phyloP scores from a whole-genome alignment of 257 asterid species.

The Sherardia arvensis region DNA sequence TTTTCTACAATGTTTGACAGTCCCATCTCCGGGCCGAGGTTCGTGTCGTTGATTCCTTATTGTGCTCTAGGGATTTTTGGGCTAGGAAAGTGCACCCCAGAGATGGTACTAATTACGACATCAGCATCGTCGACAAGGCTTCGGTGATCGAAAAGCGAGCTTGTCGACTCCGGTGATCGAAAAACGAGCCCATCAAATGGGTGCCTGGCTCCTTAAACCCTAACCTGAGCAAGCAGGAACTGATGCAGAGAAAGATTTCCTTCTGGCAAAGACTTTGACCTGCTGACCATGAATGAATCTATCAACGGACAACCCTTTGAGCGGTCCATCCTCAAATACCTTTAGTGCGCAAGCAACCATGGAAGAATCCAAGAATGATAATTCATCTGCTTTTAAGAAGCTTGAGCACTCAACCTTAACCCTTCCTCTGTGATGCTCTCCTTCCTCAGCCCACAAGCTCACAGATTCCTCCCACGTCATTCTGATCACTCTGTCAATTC shows the following conservation, averaged over 20 bases:
- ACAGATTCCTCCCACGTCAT: slow-evolving; percentile 46
- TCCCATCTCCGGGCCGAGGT: too few relatives aligned
- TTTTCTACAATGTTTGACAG: too few relatives aligned
- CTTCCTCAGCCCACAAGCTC: slow-evolving; percentile 44
- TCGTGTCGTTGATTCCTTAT: too few relatives aligned
- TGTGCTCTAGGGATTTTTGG: too few relatives aligned
- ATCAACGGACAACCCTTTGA: slow-evolving; percentile 42
- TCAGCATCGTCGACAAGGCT: too few relatives aligned
- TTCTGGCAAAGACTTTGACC: slow-evolving; percentile 40
- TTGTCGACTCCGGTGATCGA: too few relatives aligned
- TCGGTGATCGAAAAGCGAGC: too few relatives aligned
- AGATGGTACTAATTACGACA: too few relatives aligned
- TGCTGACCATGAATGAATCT: slow-evolving; percentile 40
- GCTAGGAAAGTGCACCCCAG: too few relatives aligned
- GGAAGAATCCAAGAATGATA: slow-evolving; percentile 38
- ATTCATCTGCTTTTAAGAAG: slow-evolving; percentile 37
- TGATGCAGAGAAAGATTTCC: slow-evolving; percentile 25
- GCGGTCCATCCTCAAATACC: slow-evolving; percentile 41
- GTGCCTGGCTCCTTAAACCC: too few relatives aligned
- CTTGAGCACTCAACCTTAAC: slow-evolving; percentile 27
- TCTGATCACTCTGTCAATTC: slow-evolving; percentile 36
- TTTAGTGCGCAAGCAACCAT: slow-evolving; percentile 34
- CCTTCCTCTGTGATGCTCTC: slow-evolving; percentile 34
- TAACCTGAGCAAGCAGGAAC: slow-evolving; percentile 20
- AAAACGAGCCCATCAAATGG: too few relatives aligned